A percentile compares a stretch with the other conserved stretches of the same genome.
These are phyloP conservation scores for Monascus ruber DNA, from an alignment of 2,329 filamentous ascomycete genomes.

Conservation along the genomic window DNA sequence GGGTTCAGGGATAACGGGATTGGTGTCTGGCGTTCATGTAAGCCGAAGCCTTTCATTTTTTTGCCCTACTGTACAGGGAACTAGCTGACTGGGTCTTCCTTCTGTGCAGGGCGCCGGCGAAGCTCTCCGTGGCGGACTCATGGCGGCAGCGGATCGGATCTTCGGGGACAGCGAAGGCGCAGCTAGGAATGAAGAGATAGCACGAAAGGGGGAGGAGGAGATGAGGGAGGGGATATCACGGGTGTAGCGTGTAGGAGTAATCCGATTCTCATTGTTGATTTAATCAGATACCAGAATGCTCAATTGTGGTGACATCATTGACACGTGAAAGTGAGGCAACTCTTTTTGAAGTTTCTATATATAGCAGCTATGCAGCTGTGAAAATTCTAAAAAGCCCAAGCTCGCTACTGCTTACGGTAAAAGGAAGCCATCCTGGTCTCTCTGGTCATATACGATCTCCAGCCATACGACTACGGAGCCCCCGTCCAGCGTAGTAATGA, in stretches of 20 bases:
- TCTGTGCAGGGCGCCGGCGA: slow-evolving; percentile 27
- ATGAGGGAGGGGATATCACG: slow-evolving; percentile 14
- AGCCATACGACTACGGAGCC: too few relatives aligned
- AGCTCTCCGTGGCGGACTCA: slow-evolving; percentile 26
- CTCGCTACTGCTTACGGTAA: too few relatives aligned
- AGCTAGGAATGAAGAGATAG: slow-evolving; percentile 25
- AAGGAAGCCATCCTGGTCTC: too few relatives aligned
- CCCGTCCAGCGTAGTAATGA: too few relatives aligned
- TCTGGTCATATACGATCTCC: too few relatives aligned
- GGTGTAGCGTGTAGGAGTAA: not conserved
- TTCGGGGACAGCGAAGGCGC: slow-evolving; percentile 26
- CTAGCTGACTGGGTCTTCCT: not conserved
- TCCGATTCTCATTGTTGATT: too few relatives aligned
- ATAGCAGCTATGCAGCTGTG: too few relatives aligned
- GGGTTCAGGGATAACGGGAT: slow-evolving; percentile 8
- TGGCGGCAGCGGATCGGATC: slow-evolving; percentile 26
- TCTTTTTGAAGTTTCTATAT: too few relatives aligned
- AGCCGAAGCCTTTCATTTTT: slow-evolving; percentile 6
- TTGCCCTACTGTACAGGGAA: not conserved
- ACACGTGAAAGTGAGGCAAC: too few relatives aligned
- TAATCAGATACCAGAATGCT: too few relatives aligned
- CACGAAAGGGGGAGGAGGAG: slow-evolving; percentile 23
- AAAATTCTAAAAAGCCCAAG: too few relatives aligned
- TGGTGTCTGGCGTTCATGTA: slow-evolving; percentile 25
- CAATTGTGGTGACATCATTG: too few relatives aligned